These are phyloP conservation scores for Letharia lupina DNA, from an alignment of 495 filamentous ascomycete species.

Conservation along the genomic window DNA sequence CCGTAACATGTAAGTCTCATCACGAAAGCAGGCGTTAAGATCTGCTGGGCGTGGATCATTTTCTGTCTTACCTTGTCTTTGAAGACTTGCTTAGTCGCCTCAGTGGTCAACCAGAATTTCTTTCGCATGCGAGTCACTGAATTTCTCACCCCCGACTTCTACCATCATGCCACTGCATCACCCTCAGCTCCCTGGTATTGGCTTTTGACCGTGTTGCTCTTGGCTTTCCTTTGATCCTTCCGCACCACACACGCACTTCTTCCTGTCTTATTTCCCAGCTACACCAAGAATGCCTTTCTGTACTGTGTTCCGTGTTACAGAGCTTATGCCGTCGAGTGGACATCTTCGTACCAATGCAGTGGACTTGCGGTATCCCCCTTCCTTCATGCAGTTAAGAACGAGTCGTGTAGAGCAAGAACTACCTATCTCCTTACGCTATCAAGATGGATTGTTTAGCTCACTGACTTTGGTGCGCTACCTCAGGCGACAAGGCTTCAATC, in stretches of 20 bases:
- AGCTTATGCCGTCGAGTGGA: not conserved
- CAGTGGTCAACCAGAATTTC: not conserved
- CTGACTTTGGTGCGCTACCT: constrained; percentile 2
- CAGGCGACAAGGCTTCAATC: constrained; percentile 30
- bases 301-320: not conserved
- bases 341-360: not conserved
- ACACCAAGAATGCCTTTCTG: not conserved
- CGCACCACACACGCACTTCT: not conserved
- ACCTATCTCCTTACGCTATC: not conserved
- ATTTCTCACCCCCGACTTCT: not conserved
- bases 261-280: not conserved
- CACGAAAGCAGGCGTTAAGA: not conserved
- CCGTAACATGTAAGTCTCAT: constrained; percentile 6
- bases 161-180: not conserved
- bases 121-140: not conserved
- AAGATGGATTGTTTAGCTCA: not conserved
- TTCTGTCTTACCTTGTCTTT: not conserved
- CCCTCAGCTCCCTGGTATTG: not conserved
- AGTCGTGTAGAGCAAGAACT: not conserved
- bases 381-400: not conserved
- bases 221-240: not conserved
- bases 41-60: not conserved
- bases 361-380: not conserved
- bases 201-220: not conserved
- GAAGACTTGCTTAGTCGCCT: not conserved